phyloP scores from a whole-genome alignment of 768 basidiomycete species.

The Tricholoma bakamatsutake region DNA sequence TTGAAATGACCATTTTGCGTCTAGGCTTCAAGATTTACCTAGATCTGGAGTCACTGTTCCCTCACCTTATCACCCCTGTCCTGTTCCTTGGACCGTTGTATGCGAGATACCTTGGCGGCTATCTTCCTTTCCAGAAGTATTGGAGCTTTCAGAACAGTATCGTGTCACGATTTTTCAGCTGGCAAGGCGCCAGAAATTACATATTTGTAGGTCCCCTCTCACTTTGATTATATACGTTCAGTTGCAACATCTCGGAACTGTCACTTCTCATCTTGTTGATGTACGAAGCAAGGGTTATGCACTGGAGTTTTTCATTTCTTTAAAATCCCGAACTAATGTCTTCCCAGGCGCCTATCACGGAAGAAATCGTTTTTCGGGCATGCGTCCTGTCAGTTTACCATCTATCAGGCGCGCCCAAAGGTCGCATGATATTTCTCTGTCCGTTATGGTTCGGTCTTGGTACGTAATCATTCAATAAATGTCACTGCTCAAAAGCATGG shows the following conservation, averaged over 20 bases:
- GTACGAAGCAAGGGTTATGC: not conserved
- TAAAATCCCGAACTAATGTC: conserved; percentile 7
- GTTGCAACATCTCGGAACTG: not conserved
- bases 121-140: conserved; percentile 49
- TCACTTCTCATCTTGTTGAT: not conserved
- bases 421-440: conserved; percentile 67
- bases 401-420: conserved; percentile 50
- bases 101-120: conserved; percentile 36
- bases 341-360: conserved; percentile 80
- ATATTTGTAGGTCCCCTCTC: conserved; percentile 29
- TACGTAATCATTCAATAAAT: conserved; percentile 25
- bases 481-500: not conserved
- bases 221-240: not conserved
- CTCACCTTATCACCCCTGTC: conserved; percentile 64
- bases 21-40: conserved; percentile 32
- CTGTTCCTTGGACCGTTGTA: conserved; percentile 79
- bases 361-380: conserved; percentile 88
- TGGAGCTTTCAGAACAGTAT: conserved; percentile 42
- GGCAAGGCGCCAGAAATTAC: conserved; percentile 71
- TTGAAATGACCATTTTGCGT: conserved; percentile 27
- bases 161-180: conserved; percentile 35
- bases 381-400: conserved; percentile 74
- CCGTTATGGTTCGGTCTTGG: conserved; percentile 89
- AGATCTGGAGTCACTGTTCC: conserved; percentile 18
- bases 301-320: not conserved